These are phyloP conservation scores for Rachicladosporium sp. DNA, from an alignment of 2,329 filamentous ascomycete species.

Conservation along the genomic window DNA sequence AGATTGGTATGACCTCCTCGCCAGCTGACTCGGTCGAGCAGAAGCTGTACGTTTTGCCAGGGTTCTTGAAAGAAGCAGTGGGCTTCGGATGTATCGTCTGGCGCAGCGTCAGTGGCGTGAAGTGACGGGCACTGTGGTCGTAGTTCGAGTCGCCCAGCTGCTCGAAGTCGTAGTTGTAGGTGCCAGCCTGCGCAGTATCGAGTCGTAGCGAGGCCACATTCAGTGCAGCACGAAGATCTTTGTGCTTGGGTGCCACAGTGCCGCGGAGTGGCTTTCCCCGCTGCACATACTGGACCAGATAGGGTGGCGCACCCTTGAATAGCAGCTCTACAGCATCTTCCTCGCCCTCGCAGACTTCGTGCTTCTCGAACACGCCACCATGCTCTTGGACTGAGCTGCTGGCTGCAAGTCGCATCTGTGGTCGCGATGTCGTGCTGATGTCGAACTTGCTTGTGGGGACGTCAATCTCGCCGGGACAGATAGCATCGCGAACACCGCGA, in stretches of 20 bases:
- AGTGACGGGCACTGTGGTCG: slow-evolving; percentile 54
- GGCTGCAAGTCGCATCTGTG: slow-evolving; percentile 50
- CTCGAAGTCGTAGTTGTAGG: slow-evolving; percentile 76
- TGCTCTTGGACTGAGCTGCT: slow-evolving; percentile 46
- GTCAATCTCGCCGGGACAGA: slow-evolving; percentile 74
- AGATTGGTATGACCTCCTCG: slow-evolving; percentile 80
- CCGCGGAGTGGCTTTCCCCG: slow-evolving; percentile 58
- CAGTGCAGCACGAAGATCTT: slow-evolving; percentile 64
- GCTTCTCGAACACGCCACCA: slow-evolving; percentile 53
- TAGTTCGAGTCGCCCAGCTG: slow-evolving; percentile 79
- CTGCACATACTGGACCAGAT: slow-evolving; percentile 69
- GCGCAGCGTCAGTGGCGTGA: slow-evolving; percentile 55
- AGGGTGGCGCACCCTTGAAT: slow-evolving; percentile 68
- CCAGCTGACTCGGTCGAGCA: slow-evolving; percentile 68
- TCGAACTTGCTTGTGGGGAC: slow-evolving; percentile 60
- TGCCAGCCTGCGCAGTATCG: slow-evolving; percentile 72
- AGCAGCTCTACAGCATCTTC: slow-evolving; percentile 77
- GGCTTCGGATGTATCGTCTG: slow-evolving; percentile 80
- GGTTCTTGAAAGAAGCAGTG: slow-evolving; percentile 66
- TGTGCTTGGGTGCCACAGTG: slow-evolving; percentile 48
- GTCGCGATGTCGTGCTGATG: slow-evolving; percentile 75
- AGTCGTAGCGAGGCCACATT: slow-evolving; percentile 67
- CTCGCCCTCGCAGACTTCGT: slow-evolving; percentile 85
- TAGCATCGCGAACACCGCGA: slow-evolving; percentile 59
- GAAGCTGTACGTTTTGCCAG: slow-evolving; percentile 89